These are phyloP conservation scores for Alloteropsis angusta DNA, from an alignment of 202 grass and related monocot genomes.

Conservation along the genomic window DNA sequence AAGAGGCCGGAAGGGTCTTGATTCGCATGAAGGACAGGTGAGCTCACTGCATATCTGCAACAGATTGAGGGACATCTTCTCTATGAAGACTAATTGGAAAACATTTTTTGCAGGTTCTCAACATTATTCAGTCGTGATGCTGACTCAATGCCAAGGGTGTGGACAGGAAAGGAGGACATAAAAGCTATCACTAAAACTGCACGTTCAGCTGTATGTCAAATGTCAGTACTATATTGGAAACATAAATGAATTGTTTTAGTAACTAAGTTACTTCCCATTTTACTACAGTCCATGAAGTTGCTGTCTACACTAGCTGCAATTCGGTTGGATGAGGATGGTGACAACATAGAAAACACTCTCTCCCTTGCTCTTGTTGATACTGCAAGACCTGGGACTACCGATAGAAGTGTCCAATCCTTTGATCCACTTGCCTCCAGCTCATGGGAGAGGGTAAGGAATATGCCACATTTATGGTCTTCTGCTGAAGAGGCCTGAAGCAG, in stretches of 20 bases:
- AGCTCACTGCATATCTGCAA: too few relatives aligned
- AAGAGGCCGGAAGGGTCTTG: conserved; percentile 86
- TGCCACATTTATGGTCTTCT: conserved; percentile 1
- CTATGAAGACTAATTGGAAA: too few relatives aligned
- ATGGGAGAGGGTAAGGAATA: conserved; percentile 72
- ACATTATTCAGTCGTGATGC: conserved; percentile 78
- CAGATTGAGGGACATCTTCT: too few relatives aligned
- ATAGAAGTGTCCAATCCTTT: conserved; percentile 64
- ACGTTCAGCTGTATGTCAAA: conserved; percentile 69
- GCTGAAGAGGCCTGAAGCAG: too few relatives aligned
- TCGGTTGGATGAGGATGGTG: conserved; percentile 76
- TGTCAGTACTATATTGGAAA: too few relatives aligned
- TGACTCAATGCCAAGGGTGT: conserved; percentile 95
- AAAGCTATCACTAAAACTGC: conserved; percentile 95
- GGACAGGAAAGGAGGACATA: conserved; percentile 99
- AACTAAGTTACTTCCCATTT: too few relatives aligned
- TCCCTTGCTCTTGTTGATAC: conserved; percentile 71
- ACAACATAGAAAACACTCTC: conserved; percentile 73
- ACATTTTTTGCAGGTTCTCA: too few relatives aligned
- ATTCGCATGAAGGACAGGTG: conserved; percentile 99
- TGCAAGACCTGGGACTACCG: conserved; percentile 39
- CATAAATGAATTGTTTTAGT: too few relatives aligned
- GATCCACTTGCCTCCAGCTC: conserved; percentile 93
- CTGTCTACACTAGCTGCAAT: conserved; percentile 86
- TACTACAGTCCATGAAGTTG: conserved; percentile 84